Evolutionary conservation across 2,329 filamentous ascomycete species (phyloP).

Genomic region (Ascochyta clinopodiicola): DNA sequence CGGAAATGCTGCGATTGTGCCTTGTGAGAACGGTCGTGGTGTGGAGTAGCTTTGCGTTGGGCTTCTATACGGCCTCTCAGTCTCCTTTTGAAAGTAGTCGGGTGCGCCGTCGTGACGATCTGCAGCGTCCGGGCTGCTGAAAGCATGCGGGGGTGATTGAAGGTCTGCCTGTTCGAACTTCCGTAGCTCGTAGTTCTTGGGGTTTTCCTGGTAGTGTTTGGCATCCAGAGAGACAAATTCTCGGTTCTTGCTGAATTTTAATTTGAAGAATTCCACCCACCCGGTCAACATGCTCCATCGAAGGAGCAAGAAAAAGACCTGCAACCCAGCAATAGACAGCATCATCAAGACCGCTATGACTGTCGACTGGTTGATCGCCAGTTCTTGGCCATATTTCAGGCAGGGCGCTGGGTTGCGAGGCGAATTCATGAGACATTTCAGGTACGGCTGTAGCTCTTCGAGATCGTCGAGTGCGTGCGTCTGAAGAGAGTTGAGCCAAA

Average conservation of each 20-base stretch:
- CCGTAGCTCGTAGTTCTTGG: conserved; percentile 45
- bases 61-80: conserved; percentile 48
- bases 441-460: conserved; percentile 67
- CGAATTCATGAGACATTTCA: conserved; percentile 70
- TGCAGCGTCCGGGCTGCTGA: conserved; percentile 31
- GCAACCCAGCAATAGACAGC: conserved; percentile 81
- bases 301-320: conserved; percentile 81
- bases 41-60: conserved; percentile 51
- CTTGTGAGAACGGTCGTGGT: conserved; percentile 47
- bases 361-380: conserved; percentile 78
- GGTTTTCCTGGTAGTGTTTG: conserved; percentile 41
- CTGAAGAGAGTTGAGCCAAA: conserved; percentile 75
- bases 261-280: conserved; percentile 73
- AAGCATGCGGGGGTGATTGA: conserved; percentile 36
- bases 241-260: conserved; percentile 61
- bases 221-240: conserved; percentile 94
- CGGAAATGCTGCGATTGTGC: conserved; percentile 19
- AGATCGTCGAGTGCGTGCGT: conserved; percentile 63
- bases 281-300: conserved; percentile 84
- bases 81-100: conserved; percentile 46
- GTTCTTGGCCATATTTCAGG: conserved; percentile 61
- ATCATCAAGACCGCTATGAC: conserved; percentile 83
- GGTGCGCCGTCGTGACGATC: conserved; percentile 38
- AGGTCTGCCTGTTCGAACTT: conserved; percentile 38
- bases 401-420: conserved; percentile 71